Base-by-base conservation (phyloP, 2,329 filamentous ascomycete species). In the Fusarium tuaranense region DNA sequence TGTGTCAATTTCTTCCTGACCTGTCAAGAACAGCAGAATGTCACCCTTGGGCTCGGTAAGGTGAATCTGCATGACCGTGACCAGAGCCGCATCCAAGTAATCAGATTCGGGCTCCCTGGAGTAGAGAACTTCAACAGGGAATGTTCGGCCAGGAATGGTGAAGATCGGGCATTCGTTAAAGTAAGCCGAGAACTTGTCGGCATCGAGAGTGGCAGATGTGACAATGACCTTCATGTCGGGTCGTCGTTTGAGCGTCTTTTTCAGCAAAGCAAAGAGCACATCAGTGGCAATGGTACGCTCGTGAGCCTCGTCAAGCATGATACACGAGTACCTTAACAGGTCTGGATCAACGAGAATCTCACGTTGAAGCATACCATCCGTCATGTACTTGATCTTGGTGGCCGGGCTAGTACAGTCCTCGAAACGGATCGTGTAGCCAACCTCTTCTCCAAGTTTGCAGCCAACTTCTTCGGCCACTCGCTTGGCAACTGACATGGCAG, bases 331-430 rank as follows among this genome's bases (percentile, higher is more conserved):
- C 75, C 94, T 91, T 80, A 90, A 93, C 75, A 99, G 86, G 78
- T 98, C 93, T 1, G 95, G 94, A 81, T 99, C 97, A 76, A 98
- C 89, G 62, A 99, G 88, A 81, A 98, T 95, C 85, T 99, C 97
- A 86, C 97, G 91, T 84, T 98, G 92, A 81, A 99, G 90, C 94
- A 98, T 98, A 83, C 97, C 97, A 79, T 99, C 97, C 18, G 97
- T 99, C 96, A 99, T 98, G 86, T 99, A 99, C 86, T 99, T 99
- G 86, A 99, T 98, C 80, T 92, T 94, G 1, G 97, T 99, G 20
- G 92, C 89, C 2, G 94, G 91, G 74, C 92, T 94, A 0, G 96
- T 98, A 81, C 92, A 94, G 84, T 99, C 97, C 80, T 99, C 97
- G 81, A 99, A 99, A 81, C 97, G 94, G 80, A 99, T 98, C 9